phyloP scores from a whole-genome alignment of 108 stramenopile species.

The Cylindrotheca fusiformis region DNA sequence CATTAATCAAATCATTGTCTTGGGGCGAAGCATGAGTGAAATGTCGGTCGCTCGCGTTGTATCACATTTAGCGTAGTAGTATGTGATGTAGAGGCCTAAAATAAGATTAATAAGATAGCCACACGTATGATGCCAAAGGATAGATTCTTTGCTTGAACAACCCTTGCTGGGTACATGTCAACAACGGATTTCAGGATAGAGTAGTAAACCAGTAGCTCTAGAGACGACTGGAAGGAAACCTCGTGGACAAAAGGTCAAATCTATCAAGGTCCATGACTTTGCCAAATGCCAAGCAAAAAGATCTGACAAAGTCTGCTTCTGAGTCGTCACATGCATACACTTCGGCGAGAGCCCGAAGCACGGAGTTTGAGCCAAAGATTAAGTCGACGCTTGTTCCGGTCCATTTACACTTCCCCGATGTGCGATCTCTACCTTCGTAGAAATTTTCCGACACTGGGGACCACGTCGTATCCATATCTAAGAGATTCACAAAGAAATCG shows the following conservation, averaged over 20 bases:
- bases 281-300: slow-evolving; percentile 54
- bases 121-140: too few relatives aligned
- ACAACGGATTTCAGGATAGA: too few relatives aligned
- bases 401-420: slow-evolving; percentile 34
- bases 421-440: slow-evolving; percentile 43
- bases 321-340: slow-evolving; percentile 44
- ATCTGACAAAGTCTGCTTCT: slow-evolving; percentile 46
- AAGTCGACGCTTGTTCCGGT: slow-evolving; percentile 55
- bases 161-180: too few relatives aligned
- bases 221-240: background rate
- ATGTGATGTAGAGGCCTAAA: too few relatives aligned
- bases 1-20: too few relatives aligned
- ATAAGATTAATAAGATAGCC: too few relatives aligned
- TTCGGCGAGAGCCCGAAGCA: slow-evolving; percentile 62
- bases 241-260: slow-evolving; percentile 40
- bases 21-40: too few relatives aligned
- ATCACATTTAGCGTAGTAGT: too few relatives aligned
- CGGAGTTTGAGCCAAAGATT: slow-evolving; percentile 59
- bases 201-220: too few relatives aligned
- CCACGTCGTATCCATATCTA: slow-evolving; percentile 56
- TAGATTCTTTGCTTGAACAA: too few relatives aligned
- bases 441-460: slow-evolving; percentile 28
- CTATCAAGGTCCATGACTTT: slow-evolving; percentile 74
- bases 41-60: too few relatives aligned
- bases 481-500: slow-evolving; percentile 63